phyloP scores from a whole-genome alignment of 2,329 filamentous ascomycete species.

The Plectosphaerella cucumerina region DNA sequence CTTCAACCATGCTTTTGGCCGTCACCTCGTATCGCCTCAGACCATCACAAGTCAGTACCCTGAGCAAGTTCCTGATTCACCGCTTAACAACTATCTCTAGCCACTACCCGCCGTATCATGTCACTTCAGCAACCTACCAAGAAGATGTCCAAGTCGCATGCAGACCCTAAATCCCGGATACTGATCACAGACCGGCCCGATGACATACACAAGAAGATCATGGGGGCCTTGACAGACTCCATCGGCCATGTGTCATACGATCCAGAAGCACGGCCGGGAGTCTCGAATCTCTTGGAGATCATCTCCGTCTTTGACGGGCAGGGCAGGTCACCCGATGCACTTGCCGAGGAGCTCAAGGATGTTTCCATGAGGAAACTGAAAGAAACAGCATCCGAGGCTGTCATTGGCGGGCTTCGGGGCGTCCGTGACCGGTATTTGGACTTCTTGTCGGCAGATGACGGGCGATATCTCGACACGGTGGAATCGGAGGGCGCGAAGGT shows the following conservation, averaged over 20 bases:
- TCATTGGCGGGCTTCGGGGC: slow-evolving; percentile 48
- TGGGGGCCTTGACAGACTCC: slow-evolving; percentile 72
- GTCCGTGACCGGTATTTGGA: slow-evolving; percentile 54
- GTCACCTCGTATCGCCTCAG: slow-evolving; percentile 61
- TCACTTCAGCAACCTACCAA: slow-evolving; percentile 70
- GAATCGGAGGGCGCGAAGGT: slow-evolving; percentile 53
- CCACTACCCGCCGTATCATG: slow-evolving; percentile 84
- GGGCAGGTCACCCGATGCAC: slow-evolving; percentile 30
- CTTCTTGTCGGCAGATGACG: slow-evolving; percentile 42
- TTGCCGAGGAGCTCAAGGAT: slow-evolving; percentile 33
- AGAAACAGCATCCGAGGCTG: slow-evolving; percentile 52
- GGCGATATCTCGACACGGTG: slow-evolving; percentile 51
- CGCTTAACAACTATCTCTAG: slow-evolving; percentile 30
- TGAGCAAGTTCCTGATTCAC: background rate
- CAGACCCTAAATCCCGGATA: slow-evolving; percentile 70
- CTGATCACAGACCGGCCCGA: slow-evolving; percentile 69
- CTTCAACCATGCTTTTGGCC: slow-evolving; percentile 74
- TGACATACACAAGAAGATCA: slow-evolving; percentile 66
- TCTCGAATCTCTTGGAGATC: slow-evolving; percentile 82
- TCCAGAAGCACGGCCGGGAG: slow-evolving; percentile 64
- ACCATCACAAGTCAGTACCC: slow-evolving; percentile 62
- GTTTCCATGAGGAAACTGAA: slow-evolving; percentile 34
- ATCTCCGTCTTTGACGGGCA: slow-evolving; percentile 62
- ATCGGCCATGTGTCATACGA: slow-evolving; percentile 67
- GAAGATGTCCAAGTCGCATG: slow-evolving; percentile 95